These are phyloP conservation scores for Dictyostelium discoideum DNA, from an alignment of 78 protist species.

Conservation along the genomic window dicty_2.7 NC_007088.5:675001-675500, in stretches of 20 bases:
- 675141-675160: neutral
- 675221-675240: slow-evolving; percentile 48
- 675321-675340: slow-evolving; percentile 38
- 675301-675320: slow-evolving; percentile 26
- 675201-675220: slow-evolving; percentile 62
- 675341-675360: slow-evolving; percentile 36
- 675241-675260: slow-evolving; percentile 73
- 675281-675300: slow-evolving; percentile 53
- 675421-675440: slow-evolving; percentile 37
- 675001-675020: neutral
- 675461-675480: slow-evolving; percentile 59
- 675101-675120: neutral
- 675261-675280: slow-evolving; percentile 56
- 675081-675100: neutral
- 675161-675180: slow-evolving; percentile 48
- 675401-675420: slow-evolving; percentile 55
- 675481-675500: slow-evolving; percentile 44
- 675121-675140: neutral
- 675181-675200: slow-evolving; percentile 49
- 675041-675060: neutral
- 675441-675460: slow-evolving; percentile 57
- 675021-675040: neutral
- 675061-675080: neutral
- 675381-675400: slow-evolving; percentile 65
- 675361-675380: slow-evolving; percentile 78